A percentile compares a stretch with the other conserved stretches of the same genome.
phyloP scores from a whole-genome alignment of 495 filamentous ascomycete species.

The Neohortaea acidophila region DNA sequence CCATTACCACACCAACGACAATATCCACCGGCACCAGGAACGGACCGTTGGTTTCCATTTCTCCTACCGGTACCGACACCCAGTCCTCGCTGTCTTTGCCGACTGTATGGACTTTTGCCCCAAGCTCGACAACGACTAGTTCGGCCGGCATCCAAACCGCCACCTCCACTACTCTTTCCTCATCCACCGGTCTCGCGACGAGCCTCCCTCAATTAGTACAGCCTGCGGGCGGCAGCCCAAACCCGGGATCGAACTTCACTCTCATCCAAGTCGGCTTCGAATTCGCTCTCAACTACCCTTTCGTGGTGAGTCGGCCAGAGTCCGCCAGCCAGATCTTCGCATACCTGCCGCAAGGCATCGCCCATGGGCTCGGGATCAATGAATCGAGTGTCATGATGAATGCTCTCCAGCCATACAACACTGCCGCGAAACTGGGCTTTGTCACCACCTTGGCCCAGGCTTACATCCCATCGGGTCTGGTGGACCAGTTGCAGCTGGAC shows the following conservation, averaged over 20 bases:
- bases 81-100: slow-evolving; percentile 15
- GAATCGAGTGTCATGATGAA: slow-evolving; percentile 45
- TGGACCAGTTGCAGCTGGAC: slow-evolving; percentile 45
- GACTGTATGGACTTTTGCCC: slow-evolving; percentile 21
- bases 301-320: slow-evolving; percentile 52
- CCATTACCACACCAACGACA: too few relatives aligned
- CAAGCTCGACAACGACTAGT: slow-evolving; percentile 7
- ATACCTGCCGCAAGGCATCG: slow-evolving; percentile 59
- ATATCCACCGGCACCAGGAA: too few relatives aligned
- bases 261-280: slow-evolving; percentile 77
- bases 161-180: slow-evolving; percentile 7
- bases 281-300: slow-evolving; percentile 62
- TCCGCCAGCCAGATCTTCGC: slow-evolving; percentile 79
- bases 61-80: slow-evolving; percentile 25
- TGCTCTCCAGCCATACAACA: slow-evolving; percentile 66
- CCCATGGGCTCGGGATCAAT: slow-evolving; percentile 44
- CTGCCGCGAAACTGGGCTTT: slow-evolving; percentile 50
- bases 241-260: slow-evolving; percentile 42
- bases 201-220: slow-evolving; percentile 59
- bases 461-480: slow-evolving; percentile 52
- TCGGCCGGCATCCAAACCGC: slow-evolving; percentile 5
- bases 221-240: slow-evolving; percentile 40
- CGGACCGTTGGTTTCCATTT: slow-evolving; percentile 15
- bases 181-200: slow-evolving; percentile 39
- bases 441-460: slow-evolving; percentile 68